Base-by-base conservation (phyloP, 2,329 filamentous ascomycete species). In the Penicillium expansum region DNA sequence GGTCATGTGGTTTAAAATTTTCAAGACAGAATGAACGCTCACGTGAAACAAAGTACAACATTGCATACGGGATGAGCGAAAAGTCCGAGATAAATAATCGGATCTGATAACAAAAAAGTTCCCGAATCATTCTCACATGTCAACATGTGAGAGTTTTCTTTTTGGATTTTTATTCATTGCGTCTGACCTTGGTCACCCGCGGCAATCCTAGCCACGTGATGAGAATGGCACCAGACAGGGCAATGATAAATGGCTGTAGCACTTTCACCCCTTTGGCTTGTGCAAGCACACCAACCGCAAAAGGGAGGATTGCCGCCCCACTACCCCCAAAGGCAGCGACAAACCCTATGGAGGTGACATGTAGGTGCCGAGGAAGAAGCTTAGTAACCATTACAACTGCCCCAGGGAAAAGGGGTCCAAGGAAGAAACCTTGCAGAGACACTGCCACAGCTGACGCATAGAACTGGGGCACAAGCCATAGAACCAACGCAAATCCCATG, bases 391-490 rank as follows among this genome's bases (percentile, higher is more conserved):
- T 85, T 0, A 92, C 85, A 10, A 94, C 82, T 0, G 84, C 88
- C 1, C 86, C 88, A 0, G 90, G 90, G 69, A 92, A 94, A 20
- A 94, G 73, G 0, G 91, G 90, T 0, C 90, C 91, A 0, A 93
- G 80, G 67, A 92, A 91, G 78, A 93, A 90, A 0, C 91, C 91
- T 57, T 91, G 81, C 0, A 92, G 74, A 0, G 84, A 79, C 22
- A 92, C 87, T 27, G 88, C 86, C 14, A 92, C 79, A 9, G 88
- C 85, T 0, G 88, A 89, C 29, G 89, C 86, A 58, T 89, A 82
- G 69, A 93, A 91, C 55, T 84, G 83, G 0, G 90, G 90, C 0
- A 94, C 86, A 4, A 92, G 84, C 90, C 90, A 94, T 76, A 92
- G 91, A 57, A 92, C 73, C 2, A 94, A 76, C 68, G 91, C 82